phyloP scores from a whole-genome alignment of 352 stramenopile species.

The Globisporangium parvum region DNA sequence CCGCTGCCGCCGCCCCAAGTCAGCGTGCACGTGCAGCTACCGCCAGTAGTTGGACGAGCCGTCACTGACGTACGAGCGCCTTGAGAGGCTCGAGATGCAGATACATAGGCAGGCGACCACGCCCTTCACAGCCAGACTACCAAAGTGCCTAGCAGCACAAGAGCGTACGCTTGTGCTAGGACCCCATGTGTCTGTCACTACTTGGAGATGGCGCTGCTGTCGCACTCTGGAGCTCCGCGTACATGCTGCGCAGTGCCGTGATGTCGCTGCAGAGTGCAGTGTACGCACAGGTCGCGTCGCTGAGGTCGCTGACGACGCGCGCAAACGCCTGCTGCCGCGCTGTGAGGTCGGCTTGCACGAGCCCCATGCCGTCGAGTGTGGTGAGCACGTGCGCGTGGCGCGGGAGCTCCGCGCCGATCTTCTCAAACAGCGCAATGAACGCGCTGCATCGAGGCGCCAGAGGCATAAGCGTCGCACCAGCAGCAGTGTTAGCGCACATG shows the following conservation, averaged over 20 bases:
- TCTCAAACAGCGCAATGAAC: slow-evolving; percentile 47
- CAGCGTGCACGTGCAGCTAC: slow-evolving; percentile 49
- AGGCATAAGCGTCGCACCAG: neutral
- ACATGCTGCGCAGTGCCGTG: slow-evolving; percentile 18
- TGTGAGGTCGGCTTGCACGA: slow-evolving; percentile 10
- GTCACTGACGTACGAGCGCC: too few species aligned
- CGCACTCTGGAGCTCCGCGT: slow-evolving; percentile 19
- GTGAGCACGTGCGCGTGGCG: slow-evolving; percentile 23
- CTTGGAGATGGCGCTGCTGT: neutral
- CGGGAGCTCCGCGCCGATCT: slow-evolving; percentile 36
- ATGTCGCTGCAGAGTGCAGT: slow-evolving; percentile 24
- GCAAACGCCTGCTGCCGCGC: slow-evolving; percentile 21
- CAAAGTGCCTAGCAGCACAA: neutral
- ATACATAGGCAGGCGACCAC: too few species aligned
- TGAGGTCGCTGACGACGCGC: slow-evolving; percentile 14
- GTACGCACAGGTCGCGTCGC: slow-evolving; percentile 19
- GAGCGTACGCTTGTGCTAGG: neutral
- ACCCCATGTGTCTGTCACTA: neutral
- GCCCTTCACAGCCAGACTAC: neutral
- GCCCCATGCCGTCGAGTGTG: slow-evolving; percentile 12
- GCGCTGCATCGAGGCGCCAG: too few species aligned
- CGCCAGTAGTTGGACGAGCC: slow-evolving; percentile 15
- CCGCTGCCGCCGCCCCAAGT: slow-evolving; percentile 43
- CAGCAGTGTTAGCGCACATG: neutral
- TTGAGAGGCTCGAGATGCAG: too few species aligned